A percentile compares a stretch with the other conserved stretches of the same genome.
Conservation (phyloP, 148 eudicot genomes). For the Talinum fruticosum region DNA sequence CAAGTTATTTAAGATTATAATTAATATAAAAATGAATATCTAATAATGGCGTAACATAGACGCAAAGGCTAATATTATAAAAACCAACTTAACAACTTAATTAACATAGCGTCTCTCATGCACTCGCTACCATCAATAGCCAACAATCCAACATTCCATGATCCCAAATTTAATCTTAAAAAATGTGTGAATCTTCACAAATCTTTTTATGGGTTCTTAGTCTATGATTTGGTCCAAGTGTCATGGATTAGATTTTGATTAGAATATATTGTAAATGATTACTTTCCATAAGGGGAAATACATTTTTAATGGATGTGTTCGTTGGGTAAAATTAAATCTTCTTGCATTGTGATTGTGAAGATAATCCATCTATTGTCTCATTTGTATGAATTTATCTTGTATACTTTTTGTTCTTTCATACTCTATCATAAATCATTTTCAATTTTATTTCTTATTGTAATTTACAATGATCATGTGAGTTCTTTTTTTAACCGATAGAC, state of each 20-base stretch:
- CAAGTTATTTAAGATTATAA: too few species aligned
- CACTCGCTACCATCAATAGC: too few species aligned
- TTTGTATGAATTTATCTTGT: too few species aligned
- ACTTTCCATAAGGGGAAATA: conserved; percentile 4
- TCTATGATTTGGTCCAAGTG: conserved; percentile 13
- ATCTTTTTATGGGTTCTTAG: neutral
- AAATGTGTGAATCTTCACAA: neutral
- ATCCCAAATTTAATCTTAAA: neutral
- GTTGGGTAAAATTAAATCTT: too few species aligned
- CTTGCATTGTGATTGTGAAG: too few species aligned
- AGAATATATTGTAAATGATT: conserved; percentile 8
- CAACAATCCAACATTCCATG: conserved; percentile 26
- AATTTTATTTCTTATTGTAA: too few species aligned
- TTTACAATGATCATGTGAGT: too few species aligned
- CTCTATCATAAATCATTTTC: too few species aligned
- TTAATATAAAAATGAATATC: neutral
- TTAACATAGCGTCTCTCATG: neutral
- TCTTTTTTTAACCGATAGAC: too few species aligned
- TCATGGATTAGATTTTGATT: conserved; percentile 1
- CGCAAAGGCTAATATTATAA: conserved; percentile 27
- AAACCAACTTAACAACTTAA: conserved; percentile 19
- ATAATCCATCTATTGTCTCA: too few species aligned
- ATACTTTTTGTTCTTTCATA: too few species aligned
- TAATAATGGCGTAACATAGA: conserved; percentile 19
- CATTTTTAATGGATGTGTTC: too few species aligned